Evolutionary conservation across 768 basidiomycete species (phyloP).

Genomic region (Kwoniella europaea): DNA sequence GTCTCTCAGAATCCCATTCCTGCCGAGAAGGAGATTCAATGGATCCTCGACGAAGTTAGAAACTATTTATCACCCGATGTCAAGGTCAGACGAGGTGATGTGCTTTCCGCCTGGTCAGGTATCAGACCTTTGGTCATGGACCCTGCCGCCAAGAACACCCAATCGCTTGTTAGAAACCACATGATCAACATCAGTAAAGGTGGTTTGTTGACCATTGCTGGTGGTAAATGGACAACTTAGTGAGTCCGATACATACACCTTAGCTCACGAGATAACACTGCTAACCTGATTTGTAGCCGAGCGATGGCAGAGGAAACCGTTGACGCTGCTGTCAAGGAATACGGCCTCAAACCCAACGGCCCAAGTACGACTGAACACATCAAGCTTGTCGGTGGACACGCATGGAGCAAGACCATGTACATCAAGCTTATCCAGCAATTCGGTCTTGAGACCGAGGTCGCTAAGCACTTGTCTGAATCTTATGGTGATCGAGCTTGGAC

Average conservation of each 20-base stretch:
- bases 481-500: slow-evolving; percentile 98
- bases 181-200: slow-evolving; percentile 80
- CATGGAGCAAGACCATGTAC: slow-evolving; percentile 95
- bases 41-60: slow-evolving; percentile 92
- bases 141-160: slow-evolving; percentile 74
- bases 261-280: not conserved
- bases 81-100: slow-evolving; percentile 90
- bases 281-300: slow-evolving; percentile 30
- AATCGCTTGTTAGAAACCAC: slow-evolving; percentile 89
- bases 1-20: slow-evolving; percentile 79
- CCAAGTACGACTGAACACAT: slow-evolving; percentile 79
- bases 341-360: slow-evolving; percentile 67
- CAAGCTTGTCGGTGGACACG: slow-evolving; percentile 87
- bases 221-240: slow-evolving; percentile 99
- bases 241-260: slow-evolving; percentile 54
- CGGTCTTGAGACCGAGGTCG: slow-evolving; percentile 87
- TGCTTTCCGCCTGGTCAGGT: slow-evolving; percentile 93
- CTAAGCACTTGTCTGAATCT: slow-evolving; percentile 86
- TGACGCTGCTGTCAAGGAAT: slow-evolving; percentile 80
- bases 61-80: slow-evolving; percentile 89
- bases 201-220: slow-evolving; percentile 90
- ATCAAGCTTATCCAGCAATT: slow-evolving; percentile 92
- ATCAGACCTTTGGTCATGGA: slow-evolving; percentile 87
- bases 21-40: slow-evolving; percentile 90
- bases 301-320: slow-evolving; percentile 96